phyloP scores from a whole-genome alignment of 345 rosid species.

The thale cress (Arabidopsis thaliana) region TAIR10.1 NC_003071.7:920001-920500 shows the following conservation, averaged over 20 bases:
- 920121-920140: background rate
- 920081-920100: no score
- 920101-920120: no score
- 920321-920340: constrained; percentile 37
- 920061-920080: no score
- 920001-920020: no score
- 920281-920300: constrained; percentile 35
- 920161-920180: constrained; percentile 3
- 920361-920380: background rate
- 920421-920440: constrained; percentile 36
- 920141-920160: background rate
- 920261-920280: constrained; percentile 33
- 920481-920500: background rate
- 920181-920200: constrained; percentile 2
- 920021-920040: no score
- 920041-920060: no score
- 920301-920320: constrained; percentile 46
- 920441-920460: background rate
- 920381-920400: background rate
- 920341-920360: constrained; percentile 37
- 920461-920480: background rate
- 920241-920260: constrained; percentile 9
- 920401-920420: constrained; percentile 41
- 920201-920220: constrained; percentile 30
- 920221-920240: constrained; percentile 27